Base-by-base conservation (phyloP, 176 grass and related monocot species). In the Oryza longistaminata region DNA sequence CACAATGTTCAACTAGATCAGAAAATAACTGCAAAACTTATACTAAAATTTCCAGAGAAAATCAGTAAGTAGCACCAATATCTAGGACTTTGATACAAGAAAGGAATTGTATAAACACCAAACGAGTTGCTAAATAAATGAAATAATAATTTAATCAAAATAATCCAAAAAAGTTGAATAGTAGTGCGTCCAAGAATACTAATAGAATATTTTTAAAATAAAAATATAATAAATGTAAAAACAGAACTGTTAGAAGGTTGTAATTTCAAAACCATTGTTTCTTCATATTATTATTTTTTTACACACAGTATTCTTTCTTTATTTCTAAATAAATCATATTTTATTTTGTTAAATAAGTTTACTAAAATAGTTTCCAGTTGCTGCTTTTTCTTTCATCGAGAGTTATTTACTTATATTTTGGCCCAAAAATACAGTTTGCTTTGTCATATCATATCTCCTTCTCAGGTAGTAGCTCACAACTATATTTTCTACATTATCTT, bases 1-100 rank as follows among this genome's bases (percentile, higher is more conserved):
- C 21, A 86, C 42, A 35, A 65, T 76, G 12, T 66, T 81, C 29
- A 77, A 72, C 24, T 66, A 86, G 21, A 26, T 44, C 21, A 78
- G 45, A 66, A 55, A 75, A 85, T 48, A 45, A 35, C 33, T 82
- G 16, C 15, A 72, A 72, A 39, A 35, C 6, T 66, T 66, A 3
- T 77, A 44, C 24, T 66, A 5, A 46, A 86, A 27, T 26, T 45
- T 50, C 22, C 53, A 24, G 11, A 21, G 21, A 83, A 21, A 66
- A 73, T 40, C 22, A 31, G 55, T 44, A 73, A 45, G 24, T 73
- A 25, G 55, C 42, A 88, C 35, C 21, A 74, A n/a, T 52, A 16
- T 66, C n/a, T 73, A 79, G 52, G 1, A 71, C 7, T 48, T 77
- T 50, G 61, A n/a, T 71, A 64, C 40, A 49, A 39, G 35, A 35